Conservation (phyloP, 140 eudicot genomes). For the Anethum foeniculum region DNA sequence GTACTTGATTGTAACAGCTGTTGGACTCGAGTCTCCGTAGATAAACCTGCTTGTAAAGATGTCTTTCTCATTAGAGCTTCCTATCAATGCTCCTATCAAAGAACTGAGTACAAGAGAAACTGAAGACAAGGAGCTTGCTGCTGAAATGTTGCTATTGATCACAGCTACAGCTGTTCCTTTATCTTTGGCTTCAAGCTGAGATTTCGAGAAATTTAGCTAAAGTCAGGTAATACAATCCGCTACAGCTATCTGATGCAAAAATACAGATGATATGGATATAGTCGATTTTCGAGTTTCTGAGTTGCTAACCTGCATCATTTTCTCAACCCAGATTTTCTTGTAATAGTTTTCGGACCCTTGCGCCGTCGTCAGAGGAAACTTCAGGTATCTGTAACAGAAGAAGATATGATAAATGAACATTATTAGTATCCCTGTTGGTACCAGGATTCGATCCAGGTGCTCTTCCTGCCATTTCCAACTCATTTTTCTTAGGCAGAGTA, state of each 20-base stretch:
- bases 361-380: conserved; percentile 33
- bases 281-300: not conserved
- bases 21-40: conserved; percentile 48
- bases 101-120: conserved; percentile 49
- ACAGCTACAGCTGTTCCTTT: conserved; percentile 35
- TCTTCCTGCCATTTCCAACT: conserved; percentile 45
- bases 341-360: conserved; percentile 57
- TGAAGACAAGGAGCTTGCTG: conserved; percentile 52
- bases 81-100: conserved; percentile 56
- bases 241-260: not conserved
- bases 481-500: conserved; percentile 12
- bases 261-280: not conserved
- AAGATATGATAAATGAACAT: conserved; percentile 57
- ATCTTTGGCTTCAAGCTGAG: conserved; percentile 14
- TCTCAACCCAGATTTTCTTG: conserved; percentile 58
- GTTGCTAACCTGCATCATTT: conserved; percentile 44
- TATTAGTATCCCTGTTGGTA: conserved; percentile 49
- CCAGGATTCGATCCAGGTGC: conserved; percentile 47
- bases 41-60: conserved; percentile 25
- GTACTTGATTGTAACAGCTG: conserved; percentile 42
- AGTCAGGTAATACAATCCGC: not conserved
- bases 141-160: conserved; percentile 39
- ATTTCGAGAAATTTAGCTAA: not conserved
- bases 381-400: conserved; percentile 47
- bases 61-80: conserved; percentile 29